phyloP scores from a whole-genome alignment of 2,329 filamentous ascomycete genomes.

The Pyrenochaeta sp. region DNA sequence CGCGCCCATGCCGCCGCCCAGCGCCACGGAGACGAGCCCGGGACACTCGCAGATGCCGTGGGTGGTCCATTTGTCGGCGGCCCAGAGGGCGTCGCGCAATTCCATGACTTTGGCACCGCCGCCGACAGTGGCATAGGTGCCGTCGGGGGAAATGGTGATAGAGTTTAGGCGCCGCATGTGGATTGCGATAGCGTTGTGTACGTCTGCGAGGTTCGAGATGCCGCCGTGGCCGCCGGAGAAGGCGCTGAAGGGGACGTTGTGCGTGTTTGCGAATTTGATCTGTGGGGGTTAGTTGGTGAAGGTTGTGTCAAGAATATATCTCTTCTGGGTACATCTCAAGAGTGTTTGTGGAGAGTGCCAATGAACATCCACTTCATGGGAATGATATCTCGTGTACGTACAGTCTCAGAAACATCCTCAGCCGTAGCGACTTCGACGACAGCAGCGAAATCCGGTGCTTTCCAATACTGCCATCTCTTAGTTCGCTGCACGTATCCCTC shows the following conservation, averaged over 20 bases:
- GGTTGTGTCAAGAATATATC: not conserved
- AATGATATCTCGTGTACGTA: too few relatives aligned
- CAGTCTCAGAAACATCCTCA: slow-evolving; percentile 10
- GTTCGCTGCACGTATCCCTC: slow-evolving; percentile 2
- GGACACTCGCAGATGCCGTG: slow-evolving; percentile 18
- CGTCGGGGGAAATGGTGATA: slow-evolving; percentile 21
- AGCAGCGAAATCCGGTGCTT: slow-evolving; percentile 6
- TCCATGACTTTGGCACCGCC: slow-evolving; percentile 30
- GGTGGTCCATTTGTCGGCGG: slow-evolving; percentile 32
- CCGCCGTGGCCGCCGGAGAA: slow-evolving; percentile 42
- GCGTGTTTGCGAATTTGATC: slow-evolving; percentile 24
- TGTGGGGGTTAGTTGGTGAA: not conserved
- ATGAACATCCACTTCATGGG: too few relatives aligned
- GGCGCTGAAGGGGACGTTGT: slow-evolving; percentile 41
- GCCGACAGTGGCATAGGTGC: slow-evolving; percentile 35
- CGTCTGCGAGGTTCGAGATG: slow-evolving; percentile 24
- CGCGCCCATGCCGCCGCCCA: slow-evolving; percentile 64
- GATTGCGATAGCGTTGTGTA: slow-evolving; percentile 36
- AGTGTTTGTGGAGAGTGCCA: too few relatives aligned
- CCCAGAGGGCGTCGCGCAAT: slow-evolving; percentile 24
- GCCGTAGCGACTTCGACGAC: slow-evolving; percentile 9
- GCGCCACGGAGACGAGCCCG: slow-evolving; percentile 63
- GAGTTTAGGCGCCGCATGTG: slow-evolving; percentile 36
- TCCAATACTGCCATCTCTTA: slow-evolving; percentile 15
- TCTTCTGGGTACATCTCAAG: too few relatives aligned